Evolutionary conservation across 192 early-diverging fungal genomes (phyloP), one percentile per base, ranked within the genome.

Genomic region (Allomyces arbusculus): DNA sequence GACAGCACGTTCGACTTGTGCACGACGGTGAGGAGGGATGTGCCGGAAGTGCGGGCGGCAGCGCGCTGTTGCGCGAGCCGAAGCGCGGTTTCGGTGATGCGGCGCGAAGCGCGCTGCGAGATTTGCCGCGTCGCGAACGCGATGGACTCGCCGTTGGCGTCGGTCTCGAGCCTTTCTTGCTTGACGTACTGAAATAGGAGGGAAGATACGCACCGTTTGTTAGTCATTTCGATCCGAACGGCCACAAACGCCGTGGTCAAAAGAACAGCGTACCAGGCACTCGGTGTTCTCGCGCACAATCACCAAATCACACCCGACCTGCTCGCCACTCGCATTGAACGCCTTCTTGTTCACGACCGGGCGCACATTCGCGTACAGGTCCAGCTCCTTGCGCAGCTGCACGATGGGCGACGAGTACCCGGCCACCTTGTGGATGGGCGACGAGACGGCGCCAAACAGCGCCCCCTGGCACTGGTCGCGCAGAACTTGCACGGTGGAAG

Each of bases 361-460:
- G 25, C 95, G 86, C 25, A 98, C 91, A 67, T 98, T 98, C 63
- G 94, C 95, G 67, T 98, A 98, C 68, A 95, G 80, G 72, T 98
- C 92, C 69, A 98, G 76, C 71, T 89, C 78, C 78, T 95, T 98
- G 68, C 95, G 81, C 67, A 98, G 79, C 11, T 89, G 93, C 44
- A 98, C 95, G 66, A 98, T 98, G 23, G 95, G 95, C 9, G 92
- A 95, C 40, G 92, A 93, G 77, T 98, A 98, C 50, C 95, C 95
- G 5, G 87, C 92, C 23, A 96, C 95, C 78, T 91, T 95, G 81
- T 95, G 93, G 23, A 92, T 94, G 28, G 95, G 95, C 63, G 95
- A 90, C 89, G 85, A 86, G 66, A 98, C 95, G 61, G 92, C 90
- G 22, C 95, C 95, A 79, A 98, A 98, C 65, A 98, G 80, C 16